Evolutionary conservation across 2,329 filamentous ascomycete genomes (phyloP).

Genomic region (Cadophora luteo-olivacea): DNA sequence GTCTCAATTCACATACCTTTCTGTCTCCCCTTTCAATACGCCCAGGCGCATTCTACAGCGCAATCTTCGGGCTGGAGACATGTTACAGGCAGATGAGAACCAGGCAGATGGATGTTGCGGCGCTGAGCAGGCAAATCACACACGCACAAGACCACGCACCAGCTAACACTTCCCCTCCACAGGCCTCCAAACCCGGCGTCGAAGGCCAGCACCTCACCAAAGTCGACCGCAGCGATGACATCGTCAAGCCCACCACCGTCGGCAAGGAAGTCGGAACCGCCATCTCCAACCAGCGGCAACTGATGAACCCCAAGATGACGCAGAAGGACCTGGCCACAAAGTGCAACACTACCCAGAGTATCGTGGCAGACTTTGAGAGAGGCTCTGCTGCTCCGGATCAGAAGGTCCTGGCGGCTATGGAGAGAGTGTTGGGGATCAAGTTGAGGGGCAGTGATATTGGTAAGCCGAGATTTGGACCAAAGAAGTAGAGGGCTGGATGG

Average conservation of each 20-base stretch:
- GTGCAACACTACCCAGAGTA: conserved; percentile 83
- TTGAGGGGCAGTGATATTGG: conserved; percentile 87
- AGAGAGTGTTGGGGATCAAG: conserved; percentile 87
- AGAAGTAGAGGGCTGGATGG: conserved; percentile 34
- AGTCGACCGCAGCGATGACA: conserved; percentile 96
- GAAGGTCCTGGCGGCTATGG: conserved; percentile 79
- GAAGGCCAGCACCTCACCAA: conserved; percentile 98
- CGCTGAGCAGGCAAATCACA: background rate
- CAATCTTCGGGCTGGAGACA: background rate
- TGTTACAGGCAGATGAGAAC: background rate
- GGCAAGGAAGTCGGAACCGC: conserved; percentile 81
- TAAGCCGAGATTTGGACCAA: conserved; percentile 74
- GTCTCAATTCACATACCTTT: conserved; percentile 1
- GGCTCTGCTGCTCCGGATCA: conserved; percentile 81
- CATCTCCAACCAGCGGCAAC: conserved; percentile 79
- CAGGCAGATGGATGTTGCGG: background rate
- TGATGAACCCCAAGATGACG: conserved; percentile 92
- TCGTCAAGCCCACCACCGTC: conserved; percentile 94
- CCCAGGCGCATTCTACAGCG: background rate
- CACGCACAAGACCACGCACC: background rate
- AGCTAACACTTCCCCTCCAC: conserved; percentile 26
- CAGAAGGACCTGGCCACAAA: conserved; percentile 87
- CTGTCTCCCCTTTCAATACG: background rate
- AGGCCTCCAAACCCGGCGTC: conserved; percentile 59
- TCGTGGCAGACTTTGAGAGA: conserved; percentile 86